A percentile compares a stretch with the other conserved stretches of the same genome.
Conservation (phyloP, 371 early-diverging fungal species). For the Rhizopus delemar region DNA sequence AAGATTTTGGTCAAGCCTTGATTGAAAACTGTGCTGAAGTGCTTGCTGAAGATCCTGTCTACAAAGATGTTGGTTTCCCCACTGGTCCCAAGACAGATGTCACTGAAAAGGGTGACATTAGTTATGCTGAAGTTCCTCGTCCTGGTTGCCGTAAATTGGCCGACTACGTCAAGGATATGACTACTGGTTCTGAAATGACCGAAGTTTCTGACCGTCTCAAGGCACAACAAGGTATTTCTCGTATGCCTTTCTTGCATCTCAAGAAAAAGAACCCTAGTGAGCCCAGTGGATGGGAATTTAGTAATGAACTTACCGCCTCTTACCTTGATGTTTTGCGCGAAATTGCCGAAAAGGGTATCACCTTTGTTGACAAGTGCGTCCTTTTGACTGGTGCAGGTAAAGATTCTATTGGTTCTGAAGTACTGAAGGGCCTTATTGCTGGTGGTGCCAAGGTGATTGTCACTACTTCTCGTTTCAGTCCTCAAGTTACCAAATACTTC, state of each 20-base stretch:
- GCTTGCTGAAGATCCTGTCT: conserved; percentile 76
- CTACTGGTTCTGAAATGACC: conserved; percentile 69
- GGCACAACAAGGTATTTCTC: conserved; percentile 76
- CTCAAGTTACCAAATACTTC: conserved; percentile 83
- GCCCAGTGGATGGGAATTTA: conserved; percentile 75
- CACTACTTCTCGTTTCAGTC: conserved; percentile 91
- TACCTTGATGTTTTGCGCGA: conserved; percentile 78
- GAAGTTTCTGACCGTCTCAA: conserved; percentile 72
- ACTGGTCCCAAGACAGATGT: conserved; percentile 82
- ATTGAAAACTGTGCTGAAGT: conserved; percentile 88
- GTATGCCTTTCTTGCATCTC: conserved; percentile 80
- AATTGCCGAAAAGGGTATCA: conserved; percentile 75
- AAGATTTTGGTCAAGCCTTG: conserved; percentile 79
- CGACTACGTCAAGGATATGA: conserved; percentile 73
- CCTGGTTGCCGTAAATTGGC: conserved; percentile 67
- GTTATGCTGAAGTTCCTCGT: conserved; percentile 80
- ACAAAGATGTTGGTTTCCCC: conserved; percentile 80
- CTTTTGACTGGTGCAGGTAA: conserved; percentile 92
- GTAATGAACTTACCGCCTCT: conserved; percentile 64
- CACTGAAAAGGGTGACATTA: conserved; percentile 78
- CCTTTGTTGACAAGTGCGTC: conserved; percentile 80
- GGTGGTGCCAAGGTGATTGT: conserved; percentile 93
- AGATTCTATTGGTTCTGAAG: conserved; percentile 89
- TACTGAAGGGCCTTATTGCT: conserved; percentile 83
- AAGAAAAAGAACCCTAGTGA: conserved; percentile 64